Percentiles rank a stretch among this genome's conserved stretches.
Evolutionary conservation across 2,329 filamentous ascomycete species (phyloP).

Genomic region (Fusarium guadeloupense): DNA sequence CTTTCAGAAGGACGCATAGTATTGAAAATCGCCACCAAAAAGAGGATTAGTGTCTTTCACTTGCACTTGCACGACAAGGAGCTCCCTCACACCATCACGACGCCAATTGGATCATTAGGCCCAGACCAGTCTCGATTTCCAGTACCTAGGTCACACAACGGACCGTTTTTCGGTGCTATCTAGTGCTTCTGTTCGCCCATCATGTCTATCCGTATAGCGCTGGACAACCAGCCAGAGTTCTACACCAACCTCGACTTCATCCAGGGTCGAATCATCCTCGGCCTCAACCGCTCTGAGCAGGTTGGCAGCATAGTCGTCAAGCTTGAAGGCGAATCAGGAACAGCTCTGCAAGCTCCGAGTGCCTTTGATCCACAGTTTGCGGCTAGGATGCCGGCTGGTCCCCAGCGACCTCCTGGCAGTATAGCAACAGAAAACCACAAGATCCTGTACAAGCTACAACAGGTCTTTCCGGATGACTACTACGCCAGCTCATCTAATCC

Average conservation of each 20-base stretch:
- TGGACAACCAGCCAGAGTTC: constrained; percentile 74
- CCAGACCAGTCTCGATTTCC: constrained; percentile 3
- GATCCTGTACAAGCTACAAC: constrained; percentile 77
- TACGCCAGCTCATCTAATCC: constrained; percentile 51
- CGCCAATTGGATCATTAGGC: constrained; percentile 23
- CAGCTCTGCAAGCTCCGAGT: constrained; percentile 65
- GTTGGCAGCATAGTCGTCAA: constrained; percentile 81
- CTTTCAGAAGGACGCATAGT: neutral
- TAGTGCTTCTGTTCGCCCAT: constrained; percentile 33
- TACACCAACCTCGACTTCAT: constrained; percentile 84
- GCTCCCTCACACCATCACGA: constrained; percentile 12
- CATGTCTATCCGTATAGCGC: constrained; percentile 74
- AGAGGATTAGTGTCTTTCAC: neutral
- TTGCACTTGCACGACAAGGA: too few species aligned
- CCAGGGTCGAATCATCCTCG: constrained; percentile 67
- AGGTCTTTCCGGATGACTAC: constrained; percentile 73
- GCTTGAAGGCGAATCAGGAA: constrained; percentile 81
- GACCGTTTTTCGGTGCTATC: neutral
- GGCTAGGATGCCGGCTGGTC: constrained; percentile 40
- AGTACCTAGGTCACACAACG: constrained; percentile 18
- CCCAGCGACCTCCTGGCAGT: constrained; percentile 51
- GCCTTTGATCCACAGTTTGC: constrained; percentile 55
- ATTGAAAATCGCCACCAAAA: neutral
- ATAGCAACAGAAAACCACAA: constrained; percentile 70
- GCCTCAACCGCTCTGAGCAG: constrained; percentile 71